These are phyloP conservation scores for Hawksworthiomyces lignivorus DNA, from an alignment of 2,329 filamentous ascomycete genomes.

Conservation along the genomic window DNA sequence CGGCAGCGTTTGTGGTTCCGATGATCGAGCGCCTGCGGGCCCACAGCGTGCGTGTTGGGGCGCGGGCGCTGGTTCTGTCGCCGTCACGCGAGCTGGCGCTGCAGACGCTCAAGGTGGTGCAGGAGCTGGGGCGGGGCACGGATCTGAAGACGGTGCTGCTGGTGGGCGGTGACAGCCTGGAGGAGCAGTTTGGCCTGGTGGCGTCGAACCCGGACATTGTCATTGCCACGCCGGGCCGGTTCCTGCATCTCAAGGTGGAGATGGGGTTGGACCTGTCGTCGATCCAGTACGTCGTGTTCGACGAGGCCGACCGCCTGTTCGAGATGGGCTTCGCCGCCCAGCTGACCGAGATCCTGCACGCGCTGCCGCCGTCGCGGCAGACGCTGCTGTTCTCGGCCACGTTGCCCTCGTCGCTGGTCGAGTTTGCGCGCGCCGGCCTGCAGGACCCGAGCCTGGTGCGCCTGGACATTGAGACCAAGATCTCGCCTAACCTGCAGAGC, in stretches of 20 bases:
- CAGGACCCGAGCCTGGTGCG: slow-evolving; percentile 88
- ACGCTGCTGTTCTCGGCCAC: slow-evolving; percentile 94
- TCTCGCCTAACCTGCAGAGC: slow-evolving; percentile 91
- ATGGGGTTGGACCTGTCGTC: slow-evolving; percentile 90
- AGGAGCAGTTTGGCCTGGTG: slow-evolving; percentile 93
- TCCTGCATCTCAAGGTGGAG: slow-evolving; percentile 93
- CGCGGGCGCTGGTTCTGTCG: slow-evolving; percentile 79
- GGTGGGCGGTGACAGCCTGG: slow-evolving; percentile 89
- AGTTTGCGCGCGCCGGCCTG: slow-evolving; percentile 87
- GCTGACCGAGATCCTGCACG: slow-evolving; percentile 84
- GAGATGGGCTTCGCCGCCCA: slow-evolving; percentile 98
- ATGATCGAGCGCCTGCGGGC: slow-evolving; percentile 92
- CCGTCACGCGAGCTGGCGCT: slow-evolving; percentile 90
- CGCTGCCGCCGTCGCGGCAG: slow-evolving; percentile 75
- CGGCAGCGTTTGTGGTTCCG: slow-evolving; percentile 93
- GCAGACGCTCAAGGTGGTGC: slow-evolving; percentile 93
- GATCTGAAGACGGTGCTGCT: slow-evolving; percentile 85
- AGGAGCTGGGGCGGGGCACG: slow-evolving; percentile 84
- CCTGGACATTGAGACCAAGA: slow-evolving; percentile 88
- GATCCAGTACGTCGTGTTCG: slow-evolving; percentile 90
- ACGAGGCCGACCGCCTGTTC: slow-evolving; percentile 93
- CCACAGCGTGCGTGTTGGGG: slow-evolving; percentile 80
- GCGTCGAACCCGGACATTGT: slow-evolving; percentile 92
- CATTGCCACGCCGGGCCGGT: slow-evolving; percentile 93
- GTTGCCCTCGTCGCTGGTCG: slow-evolving; percentile 84